Evolutionary conservation across 2,329 filamentous ascomycete genomes (phyloP), one percentile per base, ranked within the genome.

Genomic region (Fusarium odoratissimum): DNA sequence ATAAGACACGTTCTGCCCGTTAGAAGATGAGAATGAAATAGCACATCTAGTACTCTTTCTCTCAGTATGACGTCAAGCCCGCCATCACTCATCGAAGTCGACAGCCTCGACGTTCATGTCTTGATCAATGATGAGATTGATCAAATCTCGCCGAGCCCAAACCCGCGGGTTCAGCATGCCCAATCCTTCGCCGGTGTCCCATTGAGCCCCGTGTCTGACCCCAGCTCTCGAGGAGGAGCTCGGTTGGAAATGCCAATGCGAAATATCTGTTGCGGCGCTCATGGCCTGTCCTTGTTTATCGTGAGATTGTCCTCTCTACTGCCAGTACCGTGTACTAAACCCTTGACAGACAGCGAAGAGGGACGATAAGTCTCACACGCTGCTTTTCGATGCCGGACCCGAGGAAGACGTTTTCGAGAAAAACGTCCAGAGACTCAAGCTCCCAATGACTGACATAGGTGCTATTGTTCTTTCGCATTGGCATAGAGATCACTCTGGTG

Each of bases 161-260:
- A 40, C 4, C 56, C 25, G 4, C 33, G 16, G 16, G 33, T 59
- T 14, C 33, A 51, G n/a, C 44, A 59, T 25, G 44, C 25, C 9
- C 42, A 40, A 12, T 59, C 56, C 0, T 51, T 59, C 13, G 21
- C 42, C 1, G 33, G 56, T 51, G 21, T 51, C 6, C 56, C 44
- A 5, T 19, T 40, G 6, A 51, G 21, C 8, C 16, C 21, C 5
- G 23, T 59, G 6, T 25, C 44, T 1, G 44, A 51, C 16, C 21
- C 44, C 1, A 23, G n/a, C 30, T 12, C 56, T 10, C 56, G 56
- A 1, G 56, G 56, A 30, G 25, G 56, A 25, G 33, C 56, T 30
- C 25, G 8, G 2, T 17, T 51, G 33, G 56, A 59, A 16, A 59
- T 59, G 56, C 56, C 56, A 51, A 59, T 59, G 56, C 42, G 42